Percentiles rank a stretch among this genome's conserved stretches.
Evolutionary conservation across 306 rosid species (phyloP).

Genomic region (Parietaria judaica): DNA sequence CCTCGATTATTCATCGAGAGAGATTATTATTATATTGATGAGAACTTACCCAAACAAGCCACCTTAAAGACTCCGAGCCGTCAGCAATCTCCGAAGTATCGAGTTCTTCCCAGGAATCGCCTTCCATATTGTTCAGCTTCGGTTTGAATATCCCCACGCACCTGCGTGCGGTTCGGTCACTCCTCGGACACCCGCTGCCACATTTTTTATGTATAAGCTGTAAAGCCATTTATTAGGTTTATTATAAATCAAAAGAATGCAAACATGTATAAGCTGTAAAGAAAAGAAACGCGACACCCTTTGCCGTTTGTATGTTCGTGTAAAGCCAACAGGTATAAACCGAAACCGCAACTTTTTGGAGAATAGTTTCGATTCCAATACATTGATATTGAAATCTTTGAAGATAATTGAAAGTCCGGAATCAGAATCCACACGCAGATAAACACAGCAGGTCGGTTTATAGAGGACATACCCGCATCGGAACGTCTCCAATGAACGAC

Average conservation of each 20-base stretch:
- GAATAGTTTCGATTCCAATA: too few relatives aligned
- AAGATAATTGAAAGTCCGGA: too few relatives aligned
- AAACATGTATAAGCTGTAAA: slow-evolving; percentile 6
- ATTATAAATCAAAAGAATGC: slow-evolving; percentile 40
- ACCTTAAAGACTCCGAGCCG: slow-evolving; percentile 66
- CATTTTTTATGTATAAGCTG: slow-evolving; percentile 53
- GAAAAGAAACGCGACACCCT: background rate
- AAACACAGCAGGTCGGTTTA: background rate
- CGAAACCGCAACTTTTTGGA: background rate
- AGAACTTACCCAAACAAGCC: slow-evolving; percentile 82
- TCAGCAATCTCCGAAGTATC: slow-evolving; percentile 49
- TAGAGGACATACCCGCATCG: slow-evolving; percentile 72
- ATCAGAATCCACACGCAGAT: background rate
- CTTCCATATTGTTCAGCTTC: slow-evolving; percentile 54
- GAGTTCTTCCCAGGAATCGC: slow-evolving; percentile 94
- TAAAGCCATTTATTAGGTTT: slow-evolving; percentile 29
- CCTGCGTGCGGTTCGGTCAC: slow-evolving; percentile 60
- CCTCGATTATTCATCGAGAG: background rate
- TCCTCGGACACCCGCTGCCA: slow-evolving; percentile 91
- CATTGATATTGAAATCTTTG: too few relatives aligned
- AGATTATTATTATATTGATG: background rate
- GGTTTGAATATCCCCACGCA: slow-evolving; percentile 81
- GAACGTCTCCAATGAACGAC: slow-evolving; percentile 62
- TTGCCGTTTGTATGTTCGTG: background rate
- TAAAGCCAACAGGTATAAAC: background rate